Evolutionary conservation across 2,329 filamentous ascomycete species (phyloP).

Genomic region (Fusarium avenaceum): DNA sequence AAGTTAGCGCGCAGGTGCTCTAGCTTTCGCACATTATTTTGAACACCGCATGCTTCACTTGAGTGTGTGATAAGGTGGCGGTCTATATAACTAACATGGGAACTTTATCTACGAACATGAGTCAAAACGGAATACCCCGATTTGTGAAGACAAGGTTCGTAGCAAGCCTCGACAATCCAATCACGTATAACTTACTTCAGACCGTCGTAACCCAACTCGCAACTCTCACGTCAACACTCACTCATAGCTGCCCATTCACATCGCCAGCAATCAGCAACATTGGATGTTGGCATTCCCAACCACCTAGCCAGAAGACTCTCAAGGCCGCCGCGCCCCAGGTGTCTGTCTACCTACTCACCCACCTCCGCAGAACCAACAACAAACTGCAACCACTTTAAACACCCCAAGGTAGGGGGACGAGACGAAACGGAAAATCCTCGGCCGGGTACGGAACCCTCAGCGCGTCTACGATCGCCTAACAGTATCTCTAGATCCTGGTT

Average conservation of each 20-base stretch:
- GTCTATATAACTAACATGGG: background rate
- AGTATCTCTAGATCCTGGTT: conserved; percentile 10
- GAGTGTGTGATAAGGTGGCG: conserved; percentile 19
- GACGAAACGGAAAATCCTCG: conserved; percentile 2
- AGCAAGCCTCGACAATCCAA: conserved; percentile 4
- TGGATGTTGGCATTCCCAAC: conserved; percentile 1
- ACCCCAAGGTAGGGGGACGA: background rate
- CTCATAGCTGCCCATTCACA: conserved; percentile 1
- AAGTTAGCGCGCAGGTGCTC: background rate
- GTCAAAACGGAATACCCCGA: background rate
- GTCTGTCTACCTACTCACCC: conserved; percentile 13
- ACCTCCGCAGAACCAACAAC: conserved; percentile 4
- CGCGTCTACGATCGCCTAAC: background rate
- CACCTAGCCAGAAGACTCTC: conserved; percentile 3
- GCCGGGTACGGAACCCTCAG: conserved; percentile 8
- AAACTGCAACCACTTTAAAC: conserved; percentile 34
- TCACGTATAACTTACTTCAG: background rate
- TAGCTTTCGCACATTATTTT: conserved; percentile 3
- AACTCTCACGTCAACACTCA: background rate
- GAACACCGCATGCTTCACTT: background rate
- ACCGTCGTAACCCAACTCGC: conserved; percentile 1
- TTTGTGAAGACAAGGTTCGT: background rate
- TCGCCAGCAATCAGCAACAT: background rate
- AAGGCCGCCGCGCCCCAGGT: background rate
- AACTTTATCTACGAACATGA: background rate